Evolutionary conservation across 257 asterid genomes (phyloP).

Genomic region (Leptodermis oblonga): DNA sequence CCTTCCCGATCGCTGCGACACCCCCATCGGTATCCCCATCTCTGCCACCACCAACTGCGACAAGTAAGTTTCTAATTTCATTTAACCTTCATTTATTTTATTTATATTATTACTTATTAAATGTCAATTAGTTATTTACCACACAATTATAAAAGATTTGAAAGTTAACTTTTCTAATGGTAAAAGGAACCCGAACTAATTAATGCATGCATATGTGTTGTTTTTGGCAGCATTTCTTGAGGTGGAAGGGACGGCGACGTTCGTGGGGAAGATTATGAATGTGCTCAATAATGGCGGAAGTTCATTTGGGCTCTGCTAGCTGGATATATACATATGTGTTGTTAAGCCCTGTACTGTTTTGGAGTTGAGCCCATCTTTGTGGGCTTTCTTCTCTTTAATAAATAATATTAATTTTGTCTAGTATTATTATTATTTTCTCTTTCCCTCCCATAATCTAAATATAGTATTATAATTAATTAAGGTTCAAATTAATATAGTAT

Average conservation of each 20-base stretch:
- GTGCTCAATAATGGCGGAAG: too few relatives aligned
- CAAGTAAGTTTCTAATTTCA: slow-evolving; percentile 23
- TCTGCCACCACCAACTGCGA: slow-evolving; percentile 41
- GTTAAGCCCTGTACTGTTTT: not conserved
- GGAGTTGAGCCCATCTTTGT: not conserved
- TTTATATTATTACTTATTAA: too few relatives aligned
- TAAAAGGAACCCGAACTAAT: too few relatives aligned
- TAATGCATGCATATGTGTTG: too few relatives aligned
- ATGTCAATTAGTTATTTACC: too few relatives aligned
- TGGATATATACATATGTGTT: not conserved
- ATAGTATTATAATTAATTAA: too few relatives aligned
- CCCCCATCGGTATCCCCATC: slow-evolving; percentile 26
- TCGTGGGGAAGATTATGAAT: not conserved
- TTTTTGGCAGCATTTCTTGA: slow-evolving; percentile 9
- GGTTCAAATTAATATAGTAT: too few relatives aligned
- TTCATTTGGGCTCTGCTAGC: too few relatives aligned
- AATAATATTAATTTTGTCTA: not conserved
- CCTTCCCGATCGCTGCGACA: slow-evolving; percentile 57
- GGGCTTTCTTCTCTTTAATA: slow-evolving; percentile 8
- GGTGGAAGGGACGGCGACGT: not conserved
- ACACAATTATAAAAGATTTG: too few relatives aligned
- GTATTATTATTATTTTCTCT: too few relatives aligned
- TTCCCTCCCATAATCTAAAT: not conserved
- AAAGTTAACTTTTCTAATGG: too few relatives aligned
- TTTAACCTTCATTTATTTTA: not conserved